A percentile compares a stretch with the other conserved stretches of the same genome.
These are phyloP conservation scores for Darksidea phi DNA, from an alignment of 495 filamentous ascomycete species.

Conservation along the genomic window DNA sequence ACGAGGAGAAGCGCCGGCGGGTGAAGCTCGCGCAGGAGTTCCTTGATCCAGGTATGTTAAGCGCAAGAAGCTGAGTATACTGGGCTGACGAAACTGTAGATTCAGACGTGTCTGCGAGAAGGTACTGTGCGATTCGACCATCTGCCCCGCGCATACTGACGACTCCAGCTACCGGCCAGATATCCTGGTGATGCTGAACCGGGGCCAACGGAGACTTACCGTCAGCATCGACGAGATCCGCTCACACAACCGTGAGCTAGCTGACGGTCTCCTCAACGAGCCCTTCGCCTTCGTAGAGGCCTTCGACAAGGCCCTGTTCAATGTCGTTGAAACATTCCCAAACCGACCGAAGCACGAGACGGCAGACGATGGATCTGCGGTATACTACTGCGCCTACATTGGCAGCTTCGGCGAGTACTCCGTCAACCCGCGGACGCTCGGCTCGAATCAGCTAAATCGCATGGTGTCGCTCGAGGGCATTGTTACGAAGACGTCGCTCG, in stretches of 20 bases:
- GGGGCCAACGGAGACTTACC: constrained; percentile 29
- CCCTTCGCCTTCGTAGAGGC: constrained; percentile 87
- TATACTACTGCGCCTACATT: constrained; percentile 92
- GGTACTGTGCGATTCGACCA: constrained; percentile 10
- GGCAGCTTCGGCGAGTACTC: constrained; percentile 93
- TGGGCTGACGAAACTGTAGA: constrained; percentile 19
- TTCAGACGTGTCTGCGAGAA: constrained; percentile 27
- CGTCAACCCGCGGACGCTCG: constrained; percentile 90
- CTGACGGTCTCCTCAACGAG: constrained; percentile 77
- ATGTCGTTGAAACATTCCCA: constrained; percentile 74
- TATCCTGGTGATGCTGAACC: constrained; percentile 37
- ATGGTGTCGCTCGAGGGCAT: constrained; percentile 98
- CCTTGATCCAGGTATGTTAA: constrained; percentile 34
- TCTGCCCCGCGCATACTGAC: constrained; percentile 15
- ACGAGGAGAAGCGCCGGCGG: constrained; percentile 24
- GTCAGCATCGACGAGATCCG: constrained; percentile 93
- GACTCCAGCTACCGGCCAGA: constrained; percentile 32
- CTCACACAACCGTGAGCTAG: constrained; percentile 81
- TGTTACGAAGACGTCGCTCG: constrained; percentile 91
- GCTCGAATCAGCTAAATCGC: constrained; percentile 83
- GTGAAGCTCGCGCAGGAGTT: constrained; percentile 30
- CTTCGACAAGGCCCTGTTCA: constrained; percentile 85
- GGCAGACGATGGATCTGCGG: constrained; percentile 61
- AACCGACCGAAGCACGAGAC: constrained; percentile 61
- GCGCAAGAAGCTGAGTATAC: not conserved